phyloP scores from a whole-genome alignment of 1,284 basidiomycete species.

The Xerocomus amazonicus region DNA sequence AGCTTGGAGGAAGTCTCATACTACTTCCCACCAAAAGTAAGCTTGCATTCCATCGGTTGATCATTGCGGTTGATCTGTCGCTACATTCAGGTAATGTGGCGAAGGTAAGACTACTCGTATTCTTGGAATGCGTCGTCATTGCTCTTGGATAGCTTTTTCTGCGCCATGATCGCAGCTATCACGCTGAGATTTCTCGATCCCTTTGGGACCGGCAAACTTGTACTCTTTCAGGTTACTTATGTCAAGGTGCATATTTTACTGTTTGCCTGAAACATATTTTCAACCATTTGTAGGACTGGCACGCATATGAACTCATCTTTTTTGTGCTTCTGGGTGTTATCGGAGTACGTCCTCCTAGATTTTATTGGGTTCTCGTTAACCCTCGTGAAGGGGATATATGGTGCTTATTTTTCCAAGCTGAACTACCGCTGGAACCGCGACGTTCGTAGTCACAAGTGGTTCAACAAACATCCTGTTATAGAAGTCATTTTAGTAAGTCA shows the following conservation, averaged over 20 bases:
- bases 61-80: neutral
- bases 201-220: constrained; percentile 82
- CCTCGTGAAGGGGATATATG: constrained; percentile 75
- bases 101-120: constrained; percentile 53
- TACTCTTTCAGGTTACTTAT: constrained; percentile 88
- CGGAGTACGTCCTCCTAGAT: constrained; percentile 48
- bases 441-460: constrained; percentile 78
- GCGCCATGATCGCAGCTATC: constrained; percentile 90
- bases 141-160: constrained; percentile 69
- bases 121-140: constrained; percentile 2
- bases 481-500: constrained; percentile 79
- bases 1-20: constrained; percentile 93
- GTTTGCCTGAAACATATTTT: neutral
- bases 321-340: constrained; percentile 86
- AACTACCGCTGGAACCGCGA: constrained; percentile 87
- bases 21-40: constrained; percentile 89
- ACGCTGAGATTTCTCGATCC: constrained; percentile 89
- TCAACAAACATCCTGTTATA: constrained; percentile 74
- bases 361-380: constrained; percentile 6
- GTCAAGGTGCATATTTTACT: constrained; percentile 52
- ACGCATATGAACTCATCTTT: constrained; percentile 77
- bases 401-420: constrained; percentile 89
- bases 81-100: constrained; percentile 70
- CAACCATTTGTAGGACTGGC: constrained; percentile 69
- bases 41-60: constrained; percentile 9